A percentile compares a stretch with the other conserved stretches of the same genome.
Evolutionary conservation across 2,329 filamentous ascomycete species (phyloP).

Genomic region (Clonostachys solani): DNA sequence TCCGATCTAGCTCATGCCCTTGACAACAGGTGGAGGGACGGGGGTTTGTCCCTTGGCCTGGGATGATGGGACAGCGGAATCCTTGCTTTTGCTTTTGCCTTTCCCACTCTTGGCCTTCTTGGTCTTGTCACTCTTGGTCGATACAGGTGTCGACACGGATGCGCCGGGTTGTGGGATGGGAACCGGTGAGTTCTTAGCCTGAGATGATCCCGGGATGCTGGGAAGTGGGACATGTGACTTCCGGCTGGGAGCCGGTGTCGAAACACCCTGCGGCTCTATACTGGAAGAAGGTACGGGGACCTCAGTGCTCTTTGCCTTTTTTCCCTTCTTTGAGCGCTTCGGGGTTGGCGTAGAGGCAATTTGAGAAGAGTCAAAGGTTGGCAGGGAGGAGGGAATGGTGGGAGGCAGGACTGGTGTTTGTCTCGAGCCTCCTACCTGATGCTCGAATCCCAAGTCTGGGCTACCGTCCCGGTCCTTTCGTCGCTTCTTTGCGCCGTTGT

Average conservation of each 20-base stretch:
- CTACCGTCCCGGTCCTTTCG: slow-evolving; percentile 24
- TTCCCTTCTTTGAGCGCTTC: not conserved
- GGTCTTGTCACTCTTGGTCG: slow-evolving; percentile 17
- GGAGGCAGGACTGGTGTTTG: slow-evolving; percentile 16
- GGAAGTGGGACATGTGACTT: slow-evolving; percentile 22
- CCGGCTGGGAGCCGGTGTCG: not conserved
- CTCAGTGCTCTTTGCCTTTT: not conserved
- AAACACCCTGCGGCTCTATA: not conserved
- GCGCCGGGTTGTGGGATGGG: slow-evolving; percentile 9
- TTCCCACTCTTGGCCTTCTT: slow-evolving; percentile 18
- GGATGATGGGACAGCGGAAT: not conserved
- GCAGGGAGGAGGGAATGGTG: not conserved
- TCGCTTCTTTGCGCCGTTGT: slow-evolving; percentile 35
- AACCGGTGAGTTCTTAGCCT: slow-evolving; percentile 14
- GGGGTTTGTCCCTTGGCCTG: slow-evolving; percentile 15
- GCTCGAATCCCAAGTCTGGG: slow-evolving; percentile 25
- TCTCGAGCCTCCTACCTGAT: not conserved
- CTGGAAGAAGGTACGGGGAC: not conserved
- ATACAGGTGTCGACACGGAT: slow-evolving; percentile 9
- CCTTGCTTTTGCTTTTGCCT: slow-evolving; percentile 14
- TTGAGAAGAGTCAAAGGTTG: not conserved
- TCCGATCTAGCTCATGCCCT: slow-evolving; percentile 13
- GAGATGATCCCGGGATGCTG: slow-evolving; percentile 22
- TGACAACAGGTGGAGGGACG: slow-evolving; percentile 14
- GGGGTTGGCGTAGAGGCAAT: slow-evolving; percentile 1